Evolutionary conservation across 1,284 basidiomycete species (phyloP).

Genomic region (Papiliotrema nemorosa): DNA sequence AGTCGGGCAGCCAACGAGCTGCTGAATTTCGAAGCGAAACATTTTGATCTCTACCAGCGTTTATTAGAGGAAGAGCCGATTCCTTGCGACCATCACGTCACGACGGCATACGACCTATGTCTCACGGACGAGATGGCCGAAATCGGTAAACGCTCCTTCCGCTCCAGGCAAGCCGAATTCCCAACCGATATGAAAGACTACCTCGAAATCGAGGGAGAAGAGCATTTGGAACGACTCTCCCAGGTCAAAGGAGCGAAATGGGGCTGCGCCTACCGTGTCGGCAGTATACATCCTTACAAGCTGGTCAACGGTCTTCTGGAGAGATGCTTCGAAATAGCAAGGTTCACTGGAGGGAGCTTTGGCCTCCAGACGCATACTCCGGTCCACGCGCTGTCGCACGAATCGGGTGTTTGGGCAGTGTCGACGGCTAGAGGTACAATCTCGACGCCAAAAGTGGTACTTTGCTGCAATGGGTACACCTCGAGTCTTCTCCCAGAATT

Average conservation of each 20-base stretch:
- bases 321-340: constrained; percentile 4
- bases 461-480: constrained; percentile 4
- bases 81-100: constrained; percentile 6
- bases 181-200: constrained; percentile 7
- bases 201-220: constrained; percentile 6
- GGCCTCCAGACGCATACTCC: constrained; percentile 10
- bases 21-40: constrained; percentile 5
- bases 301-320: constrained; percentile 8
- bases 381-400: not conserved
- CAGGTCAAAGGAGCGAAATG: constrained; percentile 10
- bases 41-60: not conserved
- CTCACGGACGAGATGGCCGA: constrained; percentile 2
- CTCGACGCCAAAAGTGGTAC: constrained; percentile 1
- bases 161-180: constrained; percentile 6
- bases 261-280: constrained; percentile 9
- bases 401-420: not conserved
- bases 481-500: constrained; percentile 3
- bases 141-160: constrained; percentile 1
- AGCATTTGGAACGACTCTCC: constrained; percentile 8
- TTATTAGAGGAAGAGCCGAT: constrained; percentile 4
- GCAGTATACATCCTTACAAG: constrained; percentile 13
- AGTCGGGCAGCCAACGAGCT: constrained; percentile 7
- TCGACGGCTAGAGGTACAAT: not conserved
- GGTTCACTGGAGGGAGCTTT: constrained; percentile 1
- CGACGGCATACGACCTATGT: constrained; percentile 10